Base-by-base conservation (phyloP, 2,329 filamentous ascomycete genomes). In the Clarireedia sp. region DNA sequence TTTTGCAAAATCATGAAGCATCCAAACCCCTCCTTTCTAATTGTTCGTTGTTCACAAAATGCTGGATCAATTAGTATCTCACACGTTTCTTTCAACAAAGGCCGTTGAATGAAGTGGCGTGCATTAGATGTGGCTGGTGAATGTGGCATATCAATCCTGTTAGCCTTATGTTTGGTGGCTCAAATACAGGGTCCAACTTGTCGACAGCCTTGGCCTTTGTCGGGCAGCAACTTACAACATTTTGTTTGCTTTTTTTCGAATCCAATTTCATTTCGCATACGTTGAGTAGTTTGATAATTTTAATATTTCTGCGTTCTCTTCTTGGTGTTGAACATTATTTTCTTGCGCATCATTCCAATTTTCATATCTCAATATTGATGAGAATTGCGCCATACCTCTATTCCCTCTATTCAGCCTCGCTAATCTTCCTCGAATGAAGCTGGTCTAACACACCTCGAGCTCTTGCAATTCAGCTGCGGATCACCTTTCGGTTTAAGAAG, bases 81-180 rank as follows among this genome's bases (percentile, higher is more conserved):
- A 54, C 44, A 41, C 47, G 51, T 48, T 44, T 44, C 9, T 33
- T 33, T 12, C 10, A 10, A 33, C 29, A 33, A 33, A 33, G 29
- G 10, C 29, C 29, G 29, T 29, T 36, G 51, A 50, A 50, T 55
- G 44, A 19, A 29, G 57, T 57, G 60, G 54, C 51, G 55, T 58
- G 58, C 59, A 61, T 62, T 57, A 51, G 19, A n/a, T 57, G 58
- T 59, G 59, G 63, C 60, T 57, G 14, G 56, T 54, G 45, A 29
- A 41, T 49, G 41, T 57, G 55, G 40, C 40, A 21, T 41, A 5
- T 33, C 29, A 33, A 33, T 33, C 29, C 10, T 10, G 12, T n/a
- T n/a, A 33, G 29, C 29, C 29, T 33, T 33, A 33, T 33, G 29
- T 14, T 33, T 33, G 12, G 29, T 33, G 29, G 29, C 29, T 33